phyloP scores from a whole-genome alignment of 1,139 yeast species.

The Debaryomycetaceae sp. region DNA sequence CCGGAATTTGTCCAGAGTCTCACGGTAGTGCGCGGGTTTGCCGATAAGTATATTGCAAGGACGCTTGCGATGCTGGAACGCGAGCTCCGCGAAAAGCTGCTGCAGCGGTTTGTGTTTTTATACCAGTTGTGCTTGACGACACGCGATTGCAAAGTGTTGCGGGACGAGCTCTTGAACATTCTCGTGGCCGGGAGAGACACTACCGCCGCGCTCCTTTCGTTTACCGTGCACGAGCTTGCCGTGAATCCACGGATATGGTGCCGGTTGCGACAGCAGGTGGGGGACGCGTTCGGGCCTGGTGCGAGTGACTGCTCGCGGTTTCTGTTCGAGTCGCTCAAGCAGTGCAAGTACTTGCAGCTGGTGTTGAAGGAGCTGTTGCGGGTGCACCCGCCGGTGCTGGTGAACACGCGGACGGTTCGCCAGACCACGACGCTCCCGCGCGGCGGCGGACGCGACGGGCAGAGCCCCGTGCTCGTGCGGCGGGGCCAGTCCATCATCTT shows the following conservation, averaged over 20 bases:
- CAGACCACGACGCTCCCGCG: slow-evolving; percentile 38
- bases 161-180: slow-evolving; percentile 35
- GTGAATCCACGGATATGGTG: slow-evolving; percentile 26
- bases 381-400: slow-evolving; percentile 46
- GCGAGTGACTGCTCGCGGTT: slow-evolving; percentile 18
- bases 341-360: slow-evolving; percentile 35
- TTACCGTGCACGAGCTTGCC: slow-evolving; percentile 29
- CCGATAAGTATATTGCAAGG: slow-evolving; percentile 19
- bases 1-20: slow-evolving; percentile 13
- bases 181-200: slow-evolving; percentile 39
- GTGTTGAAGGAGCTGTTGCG: slow-evolving; percentile 43
- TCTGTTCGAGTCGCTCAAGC: slow-evolving; percentile 36
- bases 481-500: slow-evolving; percentile 38
- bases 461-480: slow-evolving; percentile 30
- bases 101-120: slow-evolving; percentile 30
- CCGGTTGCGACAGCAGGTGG: slow-evolving; percentile 22
- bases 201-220: slow-evolving; percentile 35
- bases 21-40: slow-evolving; percentile 19
- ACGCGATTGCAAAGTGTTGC: slow-evolving; percentile 28
- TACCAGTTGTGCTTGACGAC: slow-evolving; percentile 36
- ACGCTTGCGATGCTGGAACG: slow-evolving; percentile 17
- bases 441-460: slow-evolving; percentile 40
- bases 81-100: slow-evolving; percentile 26
- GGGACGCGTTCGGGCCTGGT: no score
- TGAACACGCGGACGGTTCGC: slow-evolving; percentile 35